Base-by-base conservation (phyloP, 495 filamentous ascomycete genomes). In the Chaetomium tenue region DNA sequence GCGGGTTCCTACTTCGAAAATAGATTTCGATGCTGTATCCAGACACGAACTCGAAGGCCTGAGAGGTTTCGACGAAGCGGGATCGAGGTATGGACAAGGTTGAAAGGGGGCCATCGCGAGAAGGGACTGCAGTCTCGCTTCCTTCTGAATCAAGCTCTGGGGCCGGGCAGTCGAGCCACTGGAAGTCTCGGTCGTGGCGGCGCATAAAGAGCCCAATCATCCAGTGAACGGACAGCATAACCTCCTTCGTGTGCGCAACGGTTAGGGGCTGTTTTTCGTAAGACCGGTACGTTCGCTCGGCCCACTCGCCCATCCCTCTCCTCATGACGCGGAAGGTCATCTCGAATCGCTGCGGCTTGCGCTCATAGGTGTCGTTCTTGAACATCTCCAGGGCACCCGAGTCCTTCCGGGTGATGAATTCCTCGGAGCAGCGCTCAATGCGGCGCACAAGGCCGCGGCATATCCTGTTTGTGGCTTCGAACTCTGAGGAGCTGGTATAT, bases 401-500 rank as follows among this genome's bases (percentile, higher is more conserved):
- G 69, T 82, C 79, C 59, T 75, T 79, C 54, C 79, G 73, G 13
- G 79, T 81, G 63, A 82, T 71, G 46, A 82, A 70, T 65, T 82
- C 79, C 59, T 79, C 60, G 47, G 73, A 77, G 65, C 78, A 81
- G 62, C 79, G 79, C 66, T 81, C 77, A 42, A 81, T 76, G 48
- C 79, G 78, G 42, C 78, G 75, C 23, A 81, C 63, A 9, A 82
- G 68, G 4, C 77, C 79, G 25, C 77, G 72, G 54, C 75, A 78
- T 52, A 80, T 68, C 60, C 69, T 69, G 61, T 75, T 73, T 58
- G 68, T 78, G 53, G 78, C 74, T 33, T 72, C 65, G 37, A 82
- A 76, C 3, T 57, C 66, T 0, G 75, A 68, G 1, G 79, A 81
- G 61, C 74, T 71, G 33, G 68, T 74, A 64, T 82, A 82, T 58